phyloP scores from a whole-genome alignment of 257 asterid genomes.

The Capsicum pubescens region DNA sequence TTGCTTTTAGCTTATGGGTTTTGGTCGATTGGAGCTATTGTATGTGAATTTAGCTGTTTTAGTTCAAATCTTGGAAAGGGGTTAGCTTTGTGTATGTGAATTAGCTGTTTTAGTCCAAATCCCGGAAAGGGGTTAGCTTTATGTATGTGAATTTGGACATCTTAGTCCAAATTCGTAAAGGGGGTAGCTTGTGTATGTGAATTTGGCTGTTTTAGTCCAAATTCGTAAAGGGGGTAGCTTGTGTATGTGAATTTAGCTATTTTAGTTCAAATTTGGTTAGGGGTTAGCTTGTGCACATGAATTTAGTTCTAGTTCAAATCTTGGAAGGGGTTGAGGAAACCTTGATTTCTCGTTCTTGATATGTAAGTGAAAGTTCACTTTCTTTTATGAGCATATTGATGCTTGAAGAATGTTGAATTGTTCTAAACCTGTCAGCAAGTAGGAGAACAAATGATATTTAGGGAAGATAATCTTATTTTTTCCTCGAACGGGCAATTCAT shows the following conservation, averaged over 20 bases:
- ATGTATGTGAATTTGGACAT: not conserved
- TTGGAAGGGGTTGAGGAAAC: not conserved
- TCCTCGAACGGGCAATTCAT: not conserved
- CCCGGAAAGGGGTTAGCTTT: not conserved
- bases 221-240: not conserved
- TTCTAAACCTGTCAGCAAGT: not conserved
- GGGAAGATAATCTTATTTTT: not conserved
- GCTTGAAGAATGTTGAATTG: not conserved
- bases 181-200: not conserved
- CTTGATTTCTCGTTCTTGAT: not conserved
- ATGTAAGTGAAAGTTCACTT: not conserved
- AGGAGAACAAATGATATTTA: conserved; percentile 7
- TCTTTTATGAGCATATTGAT: not conserved
- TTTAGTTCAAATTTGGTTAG: not conserved
- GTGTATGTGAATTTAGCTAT: not conserved
- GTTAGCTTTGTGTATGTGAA: not conserved
- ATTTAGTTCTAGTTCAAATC: not conserved
- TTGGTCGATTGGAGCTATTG: not conserved
- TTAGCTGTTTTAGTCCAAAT: not conserved
- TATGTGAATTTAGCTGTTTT: not conserved
- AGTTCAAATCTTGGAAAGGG: not conserved
- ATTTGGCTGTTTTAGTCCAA: not conserved
- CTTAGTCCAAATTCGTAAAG: not conserved
- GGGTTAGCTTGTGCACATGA: no score
- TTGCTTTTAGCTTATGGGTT: not conserved